phyloP scores from a whole-genome alignment of 768 basidiomycete species.

The Suillus paluster region DNA sequence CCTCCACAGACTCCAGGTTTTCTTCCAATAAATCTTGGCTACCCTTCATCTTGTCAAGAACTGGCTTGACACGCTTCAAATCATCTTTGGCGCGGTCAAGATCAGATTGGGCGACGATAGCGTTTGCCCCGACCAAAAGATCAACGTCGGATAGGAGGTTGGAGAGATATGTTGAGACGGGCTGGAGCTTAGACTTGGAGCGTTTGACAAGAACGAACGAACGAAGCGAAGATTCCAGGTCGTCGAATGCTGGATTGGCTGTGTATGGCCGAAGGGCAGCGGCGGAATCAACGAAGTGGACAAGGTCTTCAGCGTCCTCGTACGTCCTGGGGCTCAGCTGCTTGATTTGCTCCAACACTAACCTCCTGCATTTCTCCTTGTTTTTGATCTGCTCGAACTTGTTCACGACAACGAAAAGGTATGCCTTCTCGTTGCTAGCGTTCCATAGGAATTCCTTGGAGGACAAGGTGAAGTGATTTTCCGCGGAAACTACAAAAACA shows the following conservation, averaged over 20 bases:
- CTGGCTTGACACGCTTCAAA: slow-evolving; percentile 70
- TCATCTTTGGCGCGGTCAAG: slow-evolving; percentile 72
- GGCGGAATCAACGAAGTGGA: slow-evolving; percentile 97
- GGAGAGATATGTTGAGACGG: slow-evolving; percentile 88
- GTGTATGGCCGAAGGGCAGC: slow-evolving; percentile 68
- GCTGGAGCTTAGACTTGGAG: slow-evolving; percentile 93
- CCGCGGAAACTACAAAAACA: slow-evolving; percentile 96
- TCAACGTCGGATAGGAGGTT: slow-evolving; percentile 92
- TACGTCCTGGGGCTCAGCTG: slow-evolving; percentile 91
- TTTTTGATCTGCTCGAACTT: slow-evolving; percentile 95
- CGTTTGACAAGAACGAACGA: slow-evolving; percentile 97
- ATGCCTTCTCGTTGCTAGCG: slow-evolving; percentile 96
- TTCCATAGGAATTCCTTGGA: slow-evolving; percentile 92
- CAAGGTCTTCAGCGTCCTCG: slow-evolving; percentile 89
- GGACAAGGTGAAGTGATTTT: slow-evolving; percentile 97
- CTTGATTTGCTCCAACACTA: slow-evolving; percentile 93
- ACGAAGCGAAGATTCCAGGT: slow-evolving; percentile 87
- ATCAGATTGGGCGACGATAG: slow-evolving; percentile 83
- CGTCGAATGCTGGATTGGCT: slow-evolving; percentile 75
- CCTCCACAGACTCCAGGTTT: slow-evolving; percentile 78
- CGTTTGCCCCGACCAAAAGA: slow-evolving; percentile 83
- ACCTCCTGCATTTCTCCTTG: slow-evolving; percentile 88
- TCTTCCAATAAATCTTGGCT: slow-evolving; percentile 79
- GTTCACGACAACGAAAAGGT: slow-evolving; percentile 98
- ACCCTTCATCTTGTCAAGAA: slow-evolving; percentile 86